Evolutionary conservation across 2,329 filamentous ascomycete species (phyloP).

Genomic region (Tolypocladium paradoxum): DNA sequence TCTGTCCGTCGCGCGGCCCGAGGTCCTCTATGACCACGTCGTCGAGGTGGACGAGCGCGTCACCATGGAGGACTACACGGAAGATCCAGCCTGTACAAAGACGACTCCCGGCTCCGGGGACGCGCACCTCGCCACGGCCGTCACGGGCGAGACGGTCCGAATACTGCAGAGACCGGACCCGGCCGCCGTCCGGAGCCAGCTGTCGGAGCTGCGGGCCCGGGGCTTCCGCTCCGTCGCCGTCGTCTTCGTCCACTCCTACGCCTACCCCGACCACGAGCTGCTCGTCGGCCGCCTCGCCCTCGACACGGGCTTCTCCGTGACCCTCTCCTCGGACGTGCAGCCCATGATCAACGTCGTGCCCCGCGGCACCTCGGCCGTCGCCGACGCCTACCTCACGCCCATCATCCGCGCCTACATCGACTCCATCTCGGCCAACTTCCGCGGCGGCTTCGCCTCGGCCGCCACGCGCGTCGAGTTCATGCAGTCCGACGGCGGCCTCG

Average conservation of each 20-base stretch:
- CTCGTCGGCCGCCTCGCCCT: conserved; percentile 22
- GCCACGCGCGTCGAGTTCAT: conserved; percentile 57
- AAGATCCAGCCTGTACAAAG: conserved; percentile 43
- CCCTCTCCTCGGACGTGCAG: conserved; percentile 24
- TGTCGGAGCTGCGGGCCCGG: conserved; percentile 49
- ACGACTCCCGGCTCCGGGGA: conserved; percentile 35
- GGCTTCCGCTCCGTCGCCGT: conserved; percentile 45
- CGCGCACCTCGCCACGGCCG: conserved; percentile 52
- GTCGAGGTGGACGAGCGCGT: conserved; percentile 65
- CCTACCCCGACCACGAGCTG: conserved; percentile 44
- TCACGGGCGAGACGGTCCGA: conserved; percentile 58
- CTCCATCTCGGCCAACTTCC: conserved; percentile 24
- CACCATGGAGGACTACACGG: conserved; percentile 62
- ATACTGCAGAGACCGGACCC: conserved; percentile 51
- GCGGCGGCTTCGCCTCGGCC: conserved; percentile 19
- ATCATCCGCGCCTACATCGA: conserved; percentile 24
- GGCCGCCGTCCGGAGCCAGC: conserved; percentile 38
- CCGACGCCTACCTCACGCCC: conserved; percentile 32
- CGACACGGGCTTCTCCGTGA: conserved; percentile 31
- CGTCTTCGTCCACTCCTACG: conserved; percentile 64
- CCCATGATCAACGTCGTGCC: conserved; percentile 35
- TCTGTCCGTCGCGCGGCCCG: conserved; percentile 55
- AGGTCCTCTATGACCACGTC: conserved; percentile 58
- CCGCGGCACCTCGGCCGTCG: conserved; percentile 29
- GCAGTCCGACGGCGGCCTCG: conserved; percentile 47